Evolutionary conservation across 2,329 filamentous ascomycete species (phyloP).

Genomic region (Cladosporium sp.): DNA sequence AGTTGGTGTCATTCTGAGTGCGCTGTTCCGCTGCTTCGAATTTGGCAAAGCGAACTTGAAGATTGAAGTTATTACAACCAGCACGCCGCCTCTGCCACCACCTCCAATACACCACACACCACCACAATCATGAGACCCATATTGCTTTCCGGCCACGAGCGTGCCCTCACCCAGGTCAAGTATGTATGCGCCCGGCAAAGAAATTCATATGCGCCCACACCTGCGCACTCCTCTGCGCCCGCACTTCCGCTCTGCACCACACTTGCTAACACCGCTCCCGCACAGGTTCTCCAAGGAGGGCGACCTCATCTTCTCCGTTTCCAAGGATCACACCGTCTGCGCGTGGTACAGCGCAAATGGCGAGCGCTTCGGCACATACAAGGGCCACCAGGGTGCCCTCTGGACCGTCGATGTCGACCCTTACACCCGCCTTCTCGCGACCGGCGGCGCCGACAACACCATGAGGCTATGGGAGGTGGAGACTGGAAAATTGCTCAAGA

Average conservation of each 20-base stretch:
- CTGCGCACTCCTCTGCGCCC: background rate
- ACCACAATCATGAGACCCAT: constrained; percentile 85
- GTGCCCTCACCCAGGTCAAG: constrained; percentile 36
- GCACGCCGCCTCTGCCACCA: background rate
- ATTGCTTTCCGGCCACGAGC: constrained; percentile 83
- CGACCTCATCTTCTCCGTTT: constrained; percentile 92
- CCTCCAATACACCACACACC: constrained; percentile 17
- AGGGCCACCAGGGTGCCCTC: constrained; percentile 94
- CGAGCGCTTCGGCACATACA: constrained; percentile 94
- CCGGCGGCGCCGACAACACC: constrained; percentile 96
- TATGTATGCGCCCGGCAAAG: constrained; percentile 15
- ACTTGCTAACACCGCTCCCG: constrained; percentile 22
- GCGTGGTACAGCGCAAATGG: constrained; percentile 97
- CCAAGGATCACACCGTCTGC: constrained; percentile 96
- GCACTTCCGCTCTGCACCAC: background rate
- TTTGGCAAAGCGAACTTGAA: constrained; percentile 6
- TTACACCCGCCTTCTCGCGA: constrained; percentile 86
- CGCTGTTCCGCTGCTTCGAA: constrained; percentile 4
- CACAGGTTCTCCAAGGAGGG: constrained; percentile 86
- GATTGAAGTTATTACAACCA: constrained; percentile 2
- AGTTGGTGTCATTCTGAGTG: constrained; percentile 1
- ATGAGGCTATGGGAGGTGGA: constrained; percentile 96
- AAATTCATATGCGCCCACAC: background rate
- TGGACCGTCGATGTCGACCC: constrained; percentile 98
- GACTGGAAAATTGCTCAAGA: constrained; percentile 89